Conservation (phyloP, 305 asterid species). For the Ajuga reptans region DNA sequence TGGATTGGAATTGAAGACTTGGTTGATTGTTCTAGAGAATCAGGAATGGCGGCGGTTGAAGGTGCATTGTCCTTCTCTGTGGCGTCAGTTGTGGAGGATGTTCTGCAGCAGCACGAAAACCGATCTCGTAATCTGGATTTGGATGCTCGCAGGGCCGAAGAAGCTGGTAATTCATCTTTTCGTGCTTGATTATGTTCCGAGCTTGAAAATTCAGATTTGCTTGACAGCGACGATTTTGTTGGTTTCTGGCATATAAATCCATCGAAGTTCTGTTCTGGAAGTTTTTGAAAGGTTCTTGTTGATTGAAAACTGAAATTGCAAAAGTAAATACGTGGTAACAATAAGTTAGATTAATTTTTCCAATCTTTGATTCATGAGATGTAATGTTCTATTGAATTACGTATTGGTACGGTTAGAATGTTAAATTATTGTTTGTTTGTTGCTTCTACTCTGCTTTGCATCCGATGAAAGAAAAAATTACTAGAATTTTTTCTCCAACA, state of each 20-base stretch:
- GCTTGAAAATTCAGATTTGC: background rate
- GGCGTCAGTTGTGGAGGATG: constrained; percentile 90
- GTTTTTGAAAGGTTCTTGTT: background rate
- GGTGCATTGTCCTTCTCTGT: constrained; percentile 48
- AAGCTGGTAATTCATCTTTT: constrained; percentile 53
- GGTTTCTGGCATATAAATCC: background rate
- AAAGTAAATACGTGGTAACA: too few species aligned
- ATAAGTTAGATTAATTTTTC: background rate
- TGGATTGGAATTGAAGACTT: constrained; percentile 18
- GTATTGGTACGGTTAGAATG: background rate
- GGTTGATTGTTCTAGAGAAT: background rate
- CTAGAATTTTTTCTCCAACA: background rate
- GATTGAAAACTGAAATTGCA: background rate
- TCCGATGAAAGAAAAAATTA: background rate
- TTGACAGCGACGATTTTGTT: background rate
- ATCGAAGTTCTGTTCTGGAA: background rate
- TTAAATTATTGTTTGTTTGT: background rate
- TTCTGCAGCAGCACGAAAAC: constrained; percentile 79
- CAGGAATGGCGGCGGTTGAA: constrained; percentile 36
- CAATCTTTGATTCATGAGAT: background rate
- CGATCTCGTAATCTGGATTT: constrained; percentile 70
- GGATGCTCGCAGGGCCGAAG: constrained; percentile 84
- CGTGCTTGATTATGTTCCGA: constrained; percentile 1
- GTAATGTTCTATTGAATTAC: background rate
- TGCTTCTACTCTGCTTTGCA: background rate